A percentile compares a stretch with the other conserved stretches of the same genome.
Conservation (phyloP, 257 asterid species). For the Solanum virginianum region DNA sequence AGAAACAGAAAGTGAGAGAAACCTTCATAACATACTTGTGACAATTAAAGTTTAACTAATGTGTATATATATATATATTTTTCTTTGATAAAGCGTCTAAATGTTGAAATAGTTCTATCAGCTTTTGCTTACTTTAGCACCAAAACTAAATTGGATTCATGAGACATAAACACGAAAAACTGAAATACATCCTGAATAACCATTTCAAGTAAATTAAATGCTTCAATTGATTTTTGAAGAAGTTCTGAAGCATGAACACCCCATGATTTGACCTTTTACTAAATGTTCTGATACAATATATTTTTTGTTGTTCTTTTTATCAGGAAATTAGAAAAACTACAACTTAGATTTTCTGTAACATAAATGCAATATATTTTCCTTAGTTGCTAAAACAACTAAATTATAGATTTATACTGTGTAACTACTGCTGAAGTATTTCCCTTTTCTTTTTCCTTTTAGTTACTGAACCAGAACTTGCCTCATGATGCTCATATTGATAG, state of each 20-base stretch:
- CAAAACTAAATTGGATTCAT: not conserved
- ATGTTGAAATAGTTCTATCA: not conserved
- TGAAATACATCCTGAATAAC: not conserved
- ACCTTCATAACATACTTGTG: not conserved
- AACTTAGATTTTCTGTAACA: not conserved
- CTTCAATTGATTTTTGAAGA: not conserved
- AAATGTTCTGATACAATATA: not conserved
- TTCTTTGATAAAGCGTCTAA: not conserved
- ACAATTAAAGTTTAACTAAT: not conserved
- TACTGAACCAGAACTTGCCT: slow-evolving; percentile 21
- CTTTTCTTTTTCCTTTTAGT: not conserved
- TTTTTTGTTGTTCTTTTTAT: not conserved
- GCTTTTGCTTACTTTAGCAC: not conserved
- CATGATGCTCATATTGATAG: slow-evolving; percentile 17
- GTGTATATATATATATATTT: not conserved
- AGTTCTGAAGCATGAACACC: not conserved
- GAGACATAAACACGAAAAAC: not conserved
- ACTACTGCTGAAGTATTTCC: not conserved
- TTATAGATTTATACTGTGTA: not conserved
- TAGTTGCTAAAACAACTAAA: not conserved
- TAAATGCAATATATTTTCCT: not conserved
- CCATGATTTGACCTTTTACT: not conserved
- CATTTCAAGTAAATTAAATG: not conserved
- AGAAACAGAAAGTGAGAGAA: not conserved
- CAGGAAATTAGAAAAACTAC: not conserved